phyloP scores from a whole-genome alignment of 2,329 filamentous ascomycete species.

The Fusarium sp. region DNA sequence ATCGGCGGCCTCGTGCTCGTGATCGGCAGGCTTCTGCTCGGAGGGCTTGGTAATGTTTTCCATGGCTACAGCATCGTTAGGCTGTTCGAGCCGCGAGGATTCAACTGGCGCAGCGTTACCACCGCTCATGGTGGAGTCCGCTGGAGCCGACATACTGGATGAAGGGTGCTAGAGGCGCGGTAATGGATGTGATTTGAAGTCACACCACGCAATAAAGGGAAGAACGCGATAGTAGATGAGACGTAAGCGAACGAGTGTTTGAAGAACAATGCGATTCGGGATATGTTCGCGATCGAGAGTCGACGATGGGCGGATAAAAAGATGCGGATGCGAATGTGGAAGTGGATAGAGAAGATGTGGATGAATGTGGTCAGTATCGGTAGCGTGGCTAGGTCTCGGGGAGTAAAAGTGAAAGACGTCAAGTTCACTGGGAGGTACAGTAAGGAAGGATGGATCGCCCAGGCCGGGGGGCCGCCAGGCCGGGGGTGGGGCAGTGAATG shows the following conservation, averaged over 20 bases:
- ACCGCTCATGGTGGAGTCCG: constrained; percentile 51
- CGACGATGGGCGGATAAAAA: constrained; percentile 25
- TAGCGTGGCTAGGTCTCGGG: constrained; percentile 43
- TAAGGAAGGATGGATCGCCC: constrained; percentile 41
- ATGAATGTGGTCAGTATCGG: constrained; percentile 33
- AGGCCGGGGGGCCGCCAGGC: constrained; percentile 45
- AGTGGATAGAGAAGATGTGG: constrained; percentile 30
- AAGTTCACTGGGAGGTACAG: constrained; percentile 40
- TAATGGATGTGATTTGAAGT: constrained; percentile 41
- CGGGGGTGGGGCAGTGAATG: constrained; percentile 45
- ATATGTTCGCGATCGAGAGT: constrained; percentile 16
- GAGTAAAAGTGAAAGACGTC: constrained; percentile 48
- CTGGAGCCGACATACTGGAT: constrained; percentile 49
- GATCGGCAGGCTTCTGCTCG: constrained; percentile 31
- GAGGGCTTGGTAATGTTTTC: constrained; percentile 48
- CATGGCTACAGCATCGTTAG: constrained; percentile 55
- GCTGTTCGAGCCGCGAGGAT: constrained; percentile 49
- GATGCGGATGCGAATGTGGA: constrained; percentile 36
- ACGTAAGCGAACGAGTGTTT: constrained; percentile 39
- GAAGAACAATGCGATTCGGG: constrained; percentile 16
- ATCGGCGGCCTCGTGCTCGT: constrained; percentile 33
- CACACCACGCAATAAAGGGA: constrained; percentile 42
- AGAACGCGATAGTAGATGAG: constrained; percentile 18
- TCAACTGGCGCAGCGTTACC: constrained; percentile 47
- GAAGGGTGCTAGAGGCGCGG: constrained; percentile 30